Base-by-base conservation (phyloP, 2,329 filamentous ascomycete genomes). In the Lachnellula arida region DNA sequence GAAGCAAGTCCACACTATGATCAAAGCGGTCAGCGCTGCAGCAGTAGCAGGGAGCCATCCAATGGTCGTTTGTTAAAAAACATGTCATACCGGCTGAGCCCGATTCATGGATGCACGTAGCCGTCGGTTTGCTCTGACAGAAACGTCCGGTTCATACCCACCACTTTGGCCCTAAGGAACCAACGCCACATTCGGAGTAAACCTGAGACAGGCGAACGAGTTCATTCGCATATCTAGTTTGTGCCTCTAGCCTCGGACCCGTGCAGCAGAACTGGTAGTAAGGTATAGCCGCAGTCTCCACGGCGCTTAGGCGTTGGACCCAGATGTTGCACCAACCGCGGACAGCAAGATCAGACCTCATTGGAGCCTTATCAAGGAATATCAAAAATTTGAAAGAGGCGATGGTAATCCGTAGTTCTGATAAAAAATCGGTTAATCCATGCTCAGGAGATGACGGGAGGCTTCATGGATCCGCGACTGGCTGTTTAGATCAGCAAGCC, bases 71-170 rank as follows among this genome's bases (percentile, higher is more conserved):
- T 65, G 62, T 56, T 22, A 54, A 32, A 46, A 23, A 55, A 57
- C 39, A 22, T 52, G 58, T 56, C 46, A 49, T 59, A 55, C 57
- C 51, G 47, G 50, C 53, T 46, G 49, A 56, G 57, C 57, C 59
- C 50, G 54, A 55, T 43, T 55, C 43, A 52, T 39, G 37, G 28
- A 60, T 63, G 63, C 58, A 60, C 48, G 46, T 51, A 60, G 42
- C 62, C 60, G 57, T 39, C 46, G n/a, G 60, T 62, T 61, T 61
- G 57, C 56, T 56, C 49, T 53, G 60, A 53, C 63, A 63, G 49
- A 53, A 56, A 43, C 43, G 37, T 56, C 47, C 51, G 50, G 54
- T 53, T 52, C 49, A 55, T 55, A 23, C 46, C 49, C 48, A 54
- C n/a, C 35, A 49, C 49, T 32, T 44, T 46, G 49, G 9, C 19